Percentiles rank a stretch among this genome's conserved stretches.
phyloP scores from a whole-genome alignment of 2,329 filamentous ascomycete genomes.

The Teratosphaeriaceae sp. region DNA sequence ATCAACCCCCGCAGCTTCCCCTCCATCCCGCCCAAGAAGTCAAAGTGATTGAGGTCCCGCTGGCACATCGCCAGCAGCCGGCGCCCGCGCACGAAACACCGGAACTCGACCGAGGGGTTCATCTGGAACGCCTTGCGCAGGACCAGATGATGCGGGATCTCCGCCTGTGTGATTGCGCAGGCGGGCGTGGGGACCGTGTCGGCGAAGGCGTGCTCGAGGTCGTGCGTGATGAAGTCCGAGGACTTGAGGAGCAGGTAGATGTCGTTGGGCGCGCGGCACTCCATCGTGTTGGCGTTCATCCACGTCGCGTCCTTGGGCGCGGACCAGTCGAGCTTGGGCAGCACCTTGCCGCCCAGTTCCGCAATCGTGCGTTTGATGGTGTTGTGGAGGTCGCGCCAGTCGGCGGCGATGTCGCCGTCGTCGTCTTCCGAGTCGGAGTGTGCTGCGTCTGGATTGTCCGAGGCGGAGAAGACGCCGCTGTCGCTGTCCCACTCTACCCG shows the following conservation, averaged over 20 bases:
- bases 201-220: constrained; percentile 88
- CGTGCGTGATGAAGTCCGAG: constrained; percentile 90
- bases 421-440: constrained; percentile 38
- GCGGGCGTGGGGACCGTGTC: constrained; percentile 48
- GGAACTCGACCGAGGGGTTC: constrained; percentile 87
- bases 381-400: constrained; percentile 66
- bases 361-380: constrained; percentile 69
- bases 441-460: constrained; percentile 34
- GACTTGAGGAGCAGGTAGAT: constrained; percentile 91
- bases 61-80: constrained; percentile 78
- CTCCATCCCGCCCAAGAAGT: constrained; percentile 67
- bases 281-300: constrained; percentile 85
- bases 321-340: constrained; percentile 96
- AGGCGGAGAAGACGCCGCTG: constrained; percentile 44
- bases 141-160: constrained; percentile 71
- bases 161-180: constrained; percentile 16
- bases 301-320: constrained; percentile 92
- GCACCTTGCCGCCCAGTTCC: constrained; percentile 77
- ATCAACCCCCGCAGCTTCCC: constrained; percentile 62
- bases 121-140: constrained; percentile 82
- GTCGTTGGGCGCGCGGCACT: constrained; percentile 82
- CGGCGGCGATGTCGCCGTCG: constrained; percentile 54
- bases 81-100: constrained; percentile 84
- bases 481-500: constrained; percentile 40
- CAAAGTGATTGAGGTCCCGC: constrained; percentile 83